These are phyloP conservation scores for Fusarium sp. DNA, from an alignment of 2,329 filamentous ascomycete genomes.

Conservation along the genomic window DNA sequence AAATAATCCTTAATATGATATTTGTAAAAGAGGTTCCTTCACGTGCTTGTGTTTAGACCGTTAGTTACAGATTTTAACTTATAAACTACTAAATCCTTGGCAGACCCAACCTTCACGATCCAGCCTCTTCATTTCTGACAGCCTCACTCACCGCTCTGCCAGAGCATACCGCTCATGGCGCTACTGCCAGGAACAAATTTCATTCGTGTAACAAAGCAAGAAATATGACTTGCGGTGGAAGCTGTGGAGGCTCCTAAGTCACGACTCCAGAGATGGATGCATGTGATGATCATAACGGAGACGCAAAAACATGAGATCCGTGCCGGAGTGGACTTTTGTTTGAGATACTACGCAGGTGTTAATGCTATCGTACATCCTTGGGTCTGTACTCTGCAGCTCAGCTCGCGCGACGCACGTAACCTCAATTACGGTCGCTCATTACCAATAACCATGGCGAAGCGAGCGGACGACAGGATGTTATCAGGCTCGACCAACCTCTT, in stretches of 20 bases:
- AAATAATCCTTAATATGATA: not conserved
- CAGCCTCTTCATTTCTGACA: slow-evolving; percentile 21
- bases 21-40: not conserved
- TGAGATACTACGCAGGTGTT: slow-evolving; percentile 3
- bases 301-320: slow-evolving; percentile 24
- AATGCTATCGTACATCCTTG: slow-evolving; percentile 5
- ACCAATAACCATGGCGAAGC: slow-evolving; percentile 13
- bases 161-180: slow-evolving; percentile 2
- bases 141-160: slow-evolving; percentile 27
- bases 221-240: slow-evolving; percentile 22
- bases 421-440: slow-evolving; percentile 5
- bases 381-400: slow-evolving; percentile 7
- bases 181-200: slow-evolving; percentile 18
- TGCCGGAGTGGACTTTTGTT: not conserved
- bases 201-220: slow-evolving; percentile 12
- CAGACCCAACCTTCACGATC: slow-evolving; percentile 4
- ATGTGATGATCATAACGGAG: slow-evolving; percentile 29
- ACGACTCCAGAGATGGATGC: not conserved
- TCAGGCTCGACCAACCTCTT: slow-evolving; percentile 20
- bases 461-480: slow-evolving; percentile 18
- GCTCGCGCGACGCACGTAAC: slow-evolving; percentile 6
- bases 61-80: not conserved
- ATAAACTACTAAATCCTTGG: not conserved
- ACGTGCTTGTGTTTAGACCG: not conserved
- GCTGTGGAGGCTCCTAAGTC: slow-evolving; percentile 23